Evolutionary conservation across 2,329 filamentous ascomycete species (phyloP), one percentile per base, ranked within the genome.

Genomic region (Cercospora janseana): DNA sequence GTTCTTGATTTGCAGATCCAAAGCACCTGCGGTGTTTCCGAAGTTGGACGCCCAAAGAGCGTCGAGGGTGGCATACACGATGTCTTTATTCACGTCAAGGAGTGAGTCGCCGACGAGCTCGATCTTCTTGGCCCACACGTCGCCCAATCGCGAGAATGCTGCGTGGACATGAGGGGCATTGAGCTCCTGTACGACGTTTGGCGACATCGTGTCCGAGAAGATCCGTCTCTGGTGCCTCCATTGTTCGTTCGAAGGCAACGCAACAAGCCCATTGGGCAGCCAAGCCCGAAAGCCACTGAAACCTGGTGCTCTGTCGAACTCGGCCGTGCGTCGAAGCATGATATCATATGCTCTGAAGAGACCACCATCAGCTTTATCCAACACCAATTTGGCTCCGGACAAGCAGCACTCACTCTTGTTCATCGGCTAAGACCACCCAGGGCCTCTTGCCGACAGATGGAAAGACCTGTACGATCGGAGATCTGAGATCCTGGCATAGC

Each of bases 391-490:
- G 4, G 18, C 6, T 3, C 4, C 7, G 3, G 3, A 32, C 5
- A 4, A 4, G 6, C 5, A 18, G 13, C 10, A 34, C 35, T 38
- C 15, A 61, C 58, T 76, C 74, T 3, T 63, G 63, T 6, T 65
- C 70, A 47, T 76, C 75, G 16, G 68, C 63, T 3, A 79, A 54
- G 3, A 79, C 49, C 1, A 79, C 63, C 56, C 65, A 69, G 2
- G 76, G 77, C 21, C 63, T 64, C 1, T 57, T 54, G 10, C 75
- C 66, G 0, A 76, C 75, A 7, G 64, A 61, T 35, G 76, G 59
- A 59, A 79, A 79, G 8, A 74, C 63, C 55, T 80, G 78, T 4
- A 71, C 60, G 47, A 79, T 67, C 0, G 75, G 72, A 9, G 69
- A 69, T 4, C 69, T 55, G 8, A 50, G 46, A 15, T 46, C 37